Base-by-base conservation (phyloP, 2,329 filamentous ascomycete genomes). In the Penicillium concentricum region DNA sequence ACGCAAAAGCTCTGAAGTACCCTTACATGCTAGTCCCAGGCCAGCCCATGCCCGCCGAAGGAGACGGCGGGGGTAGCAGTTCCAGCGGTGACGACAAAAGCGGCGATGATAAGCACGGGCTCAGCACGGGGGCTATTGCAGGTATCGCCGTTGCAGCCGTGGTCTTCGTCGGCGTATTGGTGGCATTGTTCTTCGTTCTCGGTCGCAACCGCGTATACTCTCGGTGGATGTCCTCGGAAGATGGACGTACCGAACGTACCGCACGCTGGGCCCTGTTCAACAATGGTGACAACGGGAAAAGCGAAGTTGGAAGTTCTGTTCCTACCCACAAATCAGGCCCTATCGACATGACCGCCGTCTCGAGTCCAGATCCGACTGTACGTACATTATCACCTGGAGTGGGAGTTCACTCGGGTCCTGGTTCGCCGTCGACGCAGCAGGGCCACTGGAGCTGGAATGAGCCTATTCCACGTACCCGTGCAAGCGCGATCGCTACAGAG, bases 121-220 rank as follows among this genome's bases (percentile, higher is more conserved):
- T 79, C 6, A 73, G 75, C 32, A 53, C 69, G 0, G 84, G 84
- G 4, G 81, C 80, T 2, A 87, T 87, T 28, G 84, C 82, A 1
- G 86, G 85, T 5, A 85, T 88, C 30, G 78, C 76, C 0, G 75
- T 88, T 35, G 84, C 84, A 24, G 71, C 69, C 1, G 73, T 79
- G 0, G 81, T 78, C 2, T 79, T 76, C 10, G 74, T 79, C 9
- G 74, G 69, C 0, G 65, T 85, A 6, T 63, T 85, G 49, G 82
- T 81, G 50, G 63, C 64, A 3, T 54, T 76, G 2, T 69, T 75
- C 58, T 75, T 72, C 59, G 58, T 72, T 3, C 67, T 76, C 9
- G 69, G 72, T 16, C 69, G 72, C 28, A 73, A 74, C 48, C 63
- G 68, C 1, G 67, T 74, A 1, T 74, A 74, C 44, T 63, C 60